Evolutionary conservation across 2,329 filamentous ascomycete genomes (phyloP), one percentile per base, ranked within the genome.

Genomic region (Seiridium unicorne): DNA sequence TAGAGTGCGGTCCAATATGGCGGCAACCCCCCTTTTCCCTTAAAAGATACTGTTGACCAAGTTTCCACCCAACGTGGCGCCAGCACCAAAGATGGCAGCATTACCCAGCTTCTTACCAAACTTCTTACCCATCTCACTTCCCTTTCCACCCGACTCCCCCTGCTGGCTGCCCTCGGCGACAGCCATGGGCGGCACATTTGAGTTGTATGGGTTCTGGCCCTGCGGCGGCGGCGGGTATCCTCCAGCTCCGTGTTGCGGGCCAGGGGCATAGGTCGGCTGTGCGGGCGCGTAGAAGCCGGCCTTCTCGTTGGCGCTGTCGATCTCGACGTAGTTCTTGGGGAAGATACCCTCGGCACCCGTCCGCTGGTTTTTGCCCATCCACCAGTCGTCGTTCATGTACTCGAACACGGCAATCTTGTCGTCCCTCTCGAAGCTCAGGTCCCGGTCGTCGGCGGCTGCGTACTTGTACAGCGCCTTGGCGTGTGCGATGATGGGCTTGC

Each of bases 321-420:
- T 77, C 56, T 91, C 80, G 64, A 96, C 93, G 73, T 98, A 98
- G 73, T 85, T 92, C 67, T 89, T 86, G n/a, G 94, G 94, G 83
- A 98, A 98, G 73, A 98, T 97, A 68, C 94, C 94, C 77, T 96
- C 92, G 66, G 86, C 79, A 59, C 89, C 89, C 7, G 93, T 96
- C 57, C 92, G 87, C 70, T 89, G 81, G 76, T 96, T 97, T 68
- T 85, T 86, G 66, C 94, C 94, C 82, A 92, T 89, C 92, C 93
- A 97, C 94, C 94, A 98, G 76, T 98, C 93, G 63, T 89, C 87
- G 77, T 98, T 98, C 89, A 97, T 95, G 80, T 96, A 93, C 77
- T 97, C 92, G 65, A 87, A 85, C 31, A 98, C 90, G 61, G 86
- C 84, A 67, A 98, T 82, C 64, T 83, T 82, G 77, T 98, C 94